Base-by-base conservation (phyloP, 1,284 basidiomycete species). In the Volvariella surrecta region DNA sequence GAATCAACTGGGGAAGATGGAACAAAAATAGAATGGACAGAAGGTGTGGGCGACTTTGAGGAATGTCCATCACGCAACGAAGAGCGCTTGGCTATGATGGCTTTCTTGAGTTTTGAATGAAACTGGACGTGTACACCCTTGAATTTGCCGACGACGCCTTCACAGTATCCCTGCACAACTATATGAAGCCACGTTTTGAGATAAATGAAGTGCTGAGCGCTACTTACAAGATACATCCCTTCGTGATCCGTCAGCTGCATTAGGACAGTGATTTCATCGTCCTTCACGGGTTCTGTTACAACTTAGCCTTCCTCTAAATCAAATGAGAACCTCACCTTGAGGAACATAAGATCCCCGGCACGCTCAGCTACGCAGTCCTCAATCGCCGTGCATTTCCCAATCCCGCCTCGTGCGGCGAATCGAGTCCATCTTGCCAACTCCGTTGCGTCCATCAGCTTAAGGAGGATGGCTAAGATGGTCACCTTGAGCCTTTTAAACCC, bases 111-210 rank as follows among this genome's bases (percentile, higher is more conserved):
- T 50, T 80, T 84, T 2, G 74, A 73, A 52, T 79, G 79, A 53
- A 93, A 88, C 15, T 66, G 70, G 9, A 95, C 89, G 50, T 84
- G 68, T 10, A 63, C 56, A 2, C 74, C 79, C 24, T 73, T 68
- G 58, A 95, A 93, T 34, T 81, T 76, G 11, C 92, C 92, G 2
- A 95, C 83, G 38, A 95, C 89, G 41, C 88, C 91, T 64, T 96
- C 92, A 58, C 93, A 96, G 53, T 84, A 85, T 0, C 88, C 88
- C 73, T 87, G 50, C 7, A 45, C 40, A 41, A 44, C 42, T 30
- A 4, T 45, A 11, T 28, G 6, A 28, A 28, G 6, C 24, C 24
- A 28, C 24, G 6, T 6, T 28, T 11, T 11, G 34, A 18, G 40
- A 37, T 34, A 3, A 11, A 28, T 19, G 20, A 38, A 7, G 16